Evolutionary conservation across 495 filamentous ascomycete species (phyloP).

Genomic region (Trichoderma asperelloides): DNA sequence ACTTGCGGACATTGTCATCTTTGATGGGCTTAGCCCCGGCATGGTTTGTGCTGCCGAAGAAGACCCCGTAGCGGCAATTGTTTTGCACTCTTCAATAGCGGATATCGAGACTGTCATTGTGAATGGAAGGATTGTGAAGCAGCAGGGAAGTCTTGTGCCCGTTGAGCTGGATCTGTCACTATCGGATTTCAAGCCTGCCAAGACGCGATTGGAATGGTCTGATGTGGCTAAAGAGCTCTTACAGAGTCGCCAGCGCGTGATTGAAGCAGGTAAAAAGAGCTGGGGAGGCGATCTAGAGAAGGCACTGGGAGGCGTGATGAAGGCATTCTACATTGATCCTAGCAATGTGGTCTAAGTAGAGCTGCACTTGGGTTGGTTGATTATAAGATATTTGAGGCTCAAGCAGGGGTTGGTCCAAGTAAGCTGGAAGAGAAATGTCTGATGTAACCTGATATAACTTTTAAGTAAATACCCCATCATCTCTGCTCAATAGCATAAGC

Average conservation of each 20-base stretch:
- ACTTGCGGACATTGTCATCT: constrained; percentile 35
- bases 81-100: constrained; percentile 33
- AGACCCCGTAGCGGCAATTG: constrained; percentile 38
- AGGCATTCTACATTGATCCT: neutral
- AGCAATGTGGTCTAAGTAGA: neutral
- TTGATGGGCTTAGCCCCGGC: constrained; percentile 29
- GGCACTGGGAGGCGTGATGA: neutral
- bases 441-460: no score
- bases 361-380: neutral
- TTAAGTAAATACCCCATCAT: neutral
- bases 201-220: neutral
- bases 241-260: neutral
- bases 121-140: constrained; percentile 31
- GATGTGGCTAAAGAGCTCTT: neutral
- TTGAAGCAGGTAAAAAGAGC: neutral
- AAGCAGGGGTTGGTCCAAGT: neutral
- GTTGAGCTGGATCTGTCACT: neutral
- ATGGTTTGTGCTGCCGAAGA: constrained; percentile 33
- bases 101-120: constrained; percentile 37
- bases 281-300: neutral
- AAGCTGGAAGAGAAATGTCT: no score
- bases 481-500: neutral
- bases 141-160: constrained; percentile 14
- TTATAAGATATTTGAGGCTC: neutral
- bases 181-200: neutral